Evolutionary conservation across 768 basidiomycete genomes (phyloP), one percentile per base, ranked within the genome.

Genomic region (Epithele typhae): DNA sequence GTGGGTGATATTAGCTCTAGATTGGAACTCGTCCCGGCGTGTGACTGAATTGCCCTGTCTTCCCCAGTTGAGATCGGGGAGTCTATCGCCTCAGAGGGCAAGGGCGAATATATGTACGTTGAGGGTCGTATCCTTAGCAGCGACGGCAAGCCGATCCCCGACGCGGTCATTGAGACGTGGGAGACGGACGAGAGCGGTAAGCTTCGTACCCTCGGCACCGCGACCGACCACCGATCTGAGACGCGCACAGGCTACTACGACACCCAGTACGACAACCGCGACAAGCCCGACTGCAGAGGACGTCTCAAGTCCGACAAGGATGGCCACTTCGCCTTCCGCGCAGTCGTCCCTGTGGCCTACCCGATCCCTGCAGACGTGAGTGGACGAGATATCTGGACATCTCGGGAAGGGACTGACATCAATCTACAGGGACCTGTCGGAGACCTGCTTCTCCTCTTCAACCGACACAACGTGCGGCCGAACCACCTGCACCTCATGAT

Each of bases 71-170:
- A 71, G 19, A 63, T 74, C 5, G 89, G 90, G 4, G 87, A 75
- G 1, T 79, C 82, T 9, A 93, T 92, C 42, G 88, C 91, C 6
- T 88, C 88, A 0, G 89, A 92, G 63, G 90, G 85, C 46, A 91
- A 88, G 64, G 91, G 90, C 18, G 78, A 89, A 9, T 87, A 90
- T 61, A 70, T 93, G 77, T 90, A 75, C 54, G 84, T 92, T 41
- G 77, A 88, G 59, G 90, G 91, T 1, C 74, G 73, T 3, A 74
- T 92, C 1, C 57, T 79, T 24, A 62, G 61, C 56, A 81, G 78
- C 1, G 66, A 75, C 25, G 87, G 88, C 18, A 67, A 72, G n/a
- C 82, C 83, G 2, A 74, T 92, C 43, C 62, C 80, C 5, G 70
- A 70, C 41, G 87, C 85, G 0, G 56, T 74, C 37, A 85, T 91